phyloP scores from a whole-genome alignment of 1,139 yeast genomes.

The Debaryomyces subglobosus region DNA sequence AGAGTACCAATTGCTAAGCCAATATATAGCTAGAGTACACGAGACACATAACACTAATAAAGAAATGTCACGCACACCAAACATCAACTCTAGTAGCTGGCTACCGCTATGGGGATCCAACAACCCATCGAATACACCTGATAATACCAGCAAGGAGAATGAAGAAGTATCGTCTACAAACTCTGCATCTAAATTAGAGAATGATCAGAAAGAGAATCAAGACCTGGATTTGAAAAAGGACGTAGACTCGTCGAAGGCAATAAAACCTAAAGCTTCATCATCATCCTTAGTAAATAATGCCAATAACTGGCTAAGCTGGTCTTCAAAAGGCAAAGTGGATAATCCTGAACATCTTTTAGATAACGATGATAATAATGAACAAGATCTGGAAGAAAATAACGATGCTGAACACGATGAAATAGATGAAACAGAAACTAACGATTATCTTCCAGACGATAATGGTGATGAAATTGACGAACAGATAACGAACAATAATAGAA shows the following conservation, averaged over 20 bases:
- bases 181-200: background rate
- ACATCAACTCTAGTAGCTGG: constrained; percentile 10
- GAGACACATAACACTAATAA: background rate
- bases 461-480: constrained; percentile 42
- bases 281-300: constrained; percentile 25
- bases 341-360: background rate
- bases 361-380: constrained; percentile 7
- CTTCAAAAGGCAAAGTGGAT: constrained; percentile 11
- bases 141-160: background rate
- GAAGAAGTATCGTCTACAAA: background rate
- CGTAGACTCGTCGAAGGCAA: background rate
- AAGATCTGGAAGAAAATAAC: constrained; percentile 12
- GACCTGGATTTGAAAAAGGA: background rate
- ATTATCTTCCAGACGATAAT: constrained; percentile 27
- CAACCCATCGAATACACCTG: background rate
- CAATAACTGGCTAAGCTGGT: constrained; percentile 26
- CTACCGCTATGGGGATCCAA: constrained; percentile 13
- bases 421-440: constrained; percentile 27
- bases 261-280: constrained; percentile 21
- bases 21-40: background rate
- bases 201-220: background rate
- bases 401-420: constrained; percentile 17
- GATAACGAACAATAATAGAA: constrained; percentile 25
- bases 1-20: background rate
- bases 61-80: constrained; percentile 8